Evolutionary conservation across 139 green algal genomes (phyloP).

Genomic region (Micromonas pusilla): DNA sequence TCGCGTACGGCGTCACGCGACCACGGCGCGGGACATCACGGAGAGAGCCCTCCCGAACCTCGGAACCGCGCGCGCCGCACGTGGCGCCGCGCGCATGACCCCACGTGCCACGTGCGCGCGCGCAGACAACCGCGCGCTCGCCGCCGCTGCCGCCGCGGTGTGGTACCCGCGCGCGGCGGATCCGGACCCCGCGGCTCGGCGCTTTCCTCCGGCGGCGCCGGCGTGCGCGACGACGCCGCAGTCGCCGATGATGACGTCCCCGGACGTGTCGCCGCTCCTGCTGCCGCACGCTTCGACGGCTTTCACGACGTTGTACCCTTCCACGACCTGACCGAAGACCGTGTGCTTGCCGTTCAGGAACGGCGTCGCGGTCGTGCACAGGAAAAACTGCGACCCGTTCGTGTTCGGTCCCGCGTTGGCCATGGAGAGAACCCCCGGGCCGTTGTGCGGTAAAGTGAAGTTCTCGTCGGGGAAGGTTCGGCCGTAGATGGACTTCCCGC

Average conservation of each 20-base stretch:
- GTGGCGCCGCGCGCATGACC: not conserved
- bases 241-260: constrained; percentile 45
- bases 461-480: constrained; percentile 64
- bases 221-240: constrained; percentile 40
- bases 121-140: not conserved
- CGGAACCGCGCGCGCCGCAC: not conserved
- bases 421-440: constrained; percentile 71
- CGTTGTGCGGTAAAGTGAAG: constrained; percentile 74
- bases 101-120: not conserved
- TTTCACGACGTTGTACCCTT: constrained; percentile 33
- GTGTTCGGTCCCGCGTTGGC: constrained; percentile 77
- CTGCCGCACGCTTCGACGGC: constrained; percentile 65
- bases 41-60: not conserved
- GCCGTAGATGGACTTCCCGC: constrained; percentile 81
- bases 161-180: not conserved
- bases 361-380: constrained; percentile 43
- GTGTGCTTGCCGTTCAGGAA: constrained; percentile 54
- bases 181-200: no score
- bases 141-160: not conserved
- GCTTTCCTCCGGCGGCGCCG: not conserved
- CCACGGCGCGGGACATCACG: not conserved
- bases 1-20: not conserved
- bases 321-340: constrained; percentile 38
- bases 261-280: constrained; percentile 49
- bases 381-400: constrained; percentile 80